Percentiles rank a stretch among this genome's conserved stretches.
phyloP scores from a whole-genome alignment of 495 filamentous ascomycete genomes.

The Lichina pygmaea region DNA sequence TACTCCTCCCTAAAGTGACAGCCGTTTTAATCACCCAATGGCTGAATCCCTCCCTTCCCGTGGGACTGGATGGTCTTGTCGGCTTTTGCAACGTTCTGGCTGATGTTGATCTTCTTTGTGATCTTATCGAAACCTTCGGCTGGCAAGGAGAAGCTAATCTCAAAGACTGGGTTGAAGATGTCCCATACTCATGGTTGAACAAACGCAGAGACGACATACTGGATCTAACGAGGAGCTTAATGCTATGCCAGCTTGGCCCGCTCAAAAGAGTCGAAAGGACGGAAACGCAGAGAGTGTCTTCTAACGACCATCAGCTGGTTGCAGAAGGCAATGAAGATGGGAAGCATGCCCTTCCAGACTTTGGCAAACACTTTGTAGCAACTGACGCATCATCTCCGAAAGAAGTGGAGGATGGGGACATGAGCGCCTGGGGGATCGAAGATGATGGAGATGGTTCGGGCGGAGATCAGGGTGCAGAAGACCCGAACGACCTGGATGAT shows the following conservation, averaged over 20 bases:
- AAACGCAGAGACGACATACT: constrained; percentile 56
- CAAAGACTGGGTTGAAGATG: constrained; percentile 53
- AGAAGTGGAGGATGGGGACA: constrained; percentile 26
- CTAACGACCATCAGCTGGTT: constrained; percentile 32
- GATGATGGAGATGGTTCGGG: constrained; percentile 15
- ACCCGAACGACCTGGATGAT: constrained; percentile 4
- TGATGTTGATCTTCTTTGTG: neutral
- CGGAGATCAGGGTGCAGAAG: constrained; percentile 6
- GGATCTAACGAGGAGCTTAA: constrained; percentile 38
- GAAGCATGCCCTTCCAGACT: too few species aligned
- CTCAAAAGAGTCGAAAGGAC: constrained; percentile 49
- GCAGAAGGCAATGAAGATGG: constrained; percentile 30
- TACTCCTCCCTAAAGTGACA: neutral
- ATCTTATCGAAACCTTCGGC: constrained; percentile 13
- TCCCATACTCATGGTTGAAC: constrained; percentile 62
- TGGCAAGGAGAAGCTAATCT: constrained; percentile 46
- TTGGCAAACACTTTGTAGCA: neutral
- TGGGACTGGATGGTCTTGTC: neutral
- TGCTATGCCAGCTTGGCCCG: constrained; percentile 32
- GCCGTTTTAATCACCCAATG: neutral
- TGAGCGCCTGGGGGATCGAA: constrained; percentile 36
- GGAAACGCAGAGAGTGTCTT: constrained; percentile 54
- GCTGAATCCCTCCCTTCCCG: neutral
- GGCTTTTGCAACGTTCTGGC: neutral
- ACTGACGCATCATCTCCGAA: neutral